phyloP scores from a whole-genome alignment of 345 rosid genomes.

The Cardamine chenopodiifolia region DNA sequence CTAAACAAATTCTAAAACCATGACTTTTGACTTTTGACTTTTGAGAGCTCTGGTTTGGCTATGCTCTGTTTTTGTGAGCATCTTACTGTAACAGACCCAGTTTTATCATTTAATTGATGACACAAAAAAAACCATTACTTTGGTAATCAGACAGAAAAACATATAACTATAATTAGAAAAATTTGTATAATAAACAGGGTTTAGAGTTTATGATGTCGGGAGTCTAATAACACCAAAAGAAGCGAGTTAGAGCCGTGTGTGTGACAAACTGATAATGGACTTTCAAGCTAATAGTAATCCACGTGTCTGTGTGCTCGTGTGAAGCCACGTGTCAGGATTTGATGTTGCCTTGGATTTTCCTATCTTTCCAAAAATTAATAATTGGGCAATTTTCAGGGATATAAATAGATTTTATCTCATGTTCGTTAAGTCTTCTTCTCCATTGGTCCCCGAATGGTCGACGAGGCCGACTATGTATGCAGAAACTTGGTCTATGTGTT shows the following conservation, averaged over 20 bases:
- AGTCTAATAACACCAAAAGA: conserved; percentile 6
- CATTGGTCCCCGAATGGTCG: conserved; percentile 28
- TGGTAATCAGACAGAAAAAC: background rate
- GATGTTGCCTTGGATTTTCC: background rate
- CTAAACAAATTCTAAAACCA: background rate
- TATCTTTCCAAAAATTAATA: background rate
- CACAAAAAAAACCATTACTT: background rate
- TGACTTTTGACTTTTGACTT: background rate
- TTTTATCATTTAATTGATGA: background rate
- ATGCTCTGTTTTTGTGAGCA: background rate
- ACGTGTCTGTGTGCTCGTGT: conserved; percentile 6
- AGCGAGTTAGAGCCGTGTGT: conserved; percentile 36
- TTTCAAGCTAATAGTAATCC: background rate
- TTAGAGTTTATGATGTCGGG: conserved; percentile 16
- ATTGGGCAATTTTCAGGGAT: conserved; percentile 17
- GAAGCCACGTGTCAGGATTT: conserved; percentile 17
- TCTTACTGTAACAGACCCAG: background rate
- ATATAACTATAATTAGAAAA: background rate
- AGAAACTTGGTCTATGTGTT: background rate
- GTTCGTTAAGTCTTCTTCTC: conserved; percentile 24
- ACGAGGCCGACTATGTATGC: conserved; percentile 30
- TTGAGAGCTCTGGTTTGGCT: background rate
- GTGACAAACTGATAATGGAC: conserved; percentile 16
- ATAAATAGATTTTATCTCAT: conserved; percentile 8
- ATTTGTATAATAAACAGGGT: background rate